Conservation (phyloP, 768 basidiomycete species). For the Hygrophorus pudorinus region DNA sequence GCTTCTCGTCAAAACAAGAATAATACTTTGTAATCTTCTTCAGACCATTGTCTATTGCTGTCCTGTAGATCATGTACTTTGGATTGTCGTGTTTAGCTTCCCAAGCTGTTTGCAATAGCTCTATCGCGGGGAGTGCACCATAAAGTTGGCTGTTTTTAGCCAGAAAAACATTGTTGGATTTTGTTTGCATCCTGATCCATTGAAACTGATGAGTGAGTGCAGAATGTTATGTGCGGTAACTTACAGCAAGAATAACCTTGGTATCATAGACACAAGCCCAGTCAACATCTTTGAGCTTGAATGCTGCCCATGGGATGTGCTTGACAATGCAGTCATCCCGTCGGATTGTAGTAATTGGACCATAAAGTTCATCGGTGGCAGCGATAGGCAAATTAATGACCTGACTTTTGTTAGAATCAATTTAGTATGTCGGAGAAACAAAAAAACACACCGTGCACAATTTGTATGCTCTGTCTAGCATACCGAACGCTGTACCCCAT, state of each 20-base stretch:
- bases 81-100: conserved; percentile 5
- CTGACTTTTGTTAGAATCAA: too few relatives aligned
- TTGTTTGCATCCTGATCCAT: conserved; percentile 17
- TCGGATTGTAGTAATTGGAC: conserved; percentile 19
- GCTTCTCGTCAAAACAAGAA: conserved; percentile 7
- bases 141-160: conserved; percentile 14
- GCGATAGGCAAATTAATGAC: conserved; percentile 8
- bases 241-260: conserved; percentile 10
- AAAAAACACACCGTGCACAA: conserved; percentile 11
- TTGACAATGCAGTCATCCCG: conserved; percentile 10
- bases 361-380: conserved; percentile 17
- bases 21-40: conserved; percentile 11
- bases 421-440: too few relatives aligned
- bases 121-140: conserved; percentile 15
- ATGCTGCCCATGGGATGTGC: conserved; percentile 19
- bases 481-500: conserved; percentile 17
- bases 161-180: conserved; percentile 17
- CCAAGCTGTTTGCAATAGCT: conserved; percentile 12
- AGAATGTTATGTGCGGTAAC: conserved; percentile 2
- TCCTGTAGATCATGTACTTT: not conserved
- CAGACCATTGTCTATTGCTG: conserved; percentile 9
- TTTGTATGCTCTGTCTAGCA: conserved; percentile 12
- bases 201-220: too few relatives aligned
- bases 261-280: conserved; percentile 14
- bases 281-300: conserved; percentile 12